Evolutionary conservation across 2,329 filamentous ascomycete species (phyloP).

Genomic region (Cordyceps farinosa): DNA sequence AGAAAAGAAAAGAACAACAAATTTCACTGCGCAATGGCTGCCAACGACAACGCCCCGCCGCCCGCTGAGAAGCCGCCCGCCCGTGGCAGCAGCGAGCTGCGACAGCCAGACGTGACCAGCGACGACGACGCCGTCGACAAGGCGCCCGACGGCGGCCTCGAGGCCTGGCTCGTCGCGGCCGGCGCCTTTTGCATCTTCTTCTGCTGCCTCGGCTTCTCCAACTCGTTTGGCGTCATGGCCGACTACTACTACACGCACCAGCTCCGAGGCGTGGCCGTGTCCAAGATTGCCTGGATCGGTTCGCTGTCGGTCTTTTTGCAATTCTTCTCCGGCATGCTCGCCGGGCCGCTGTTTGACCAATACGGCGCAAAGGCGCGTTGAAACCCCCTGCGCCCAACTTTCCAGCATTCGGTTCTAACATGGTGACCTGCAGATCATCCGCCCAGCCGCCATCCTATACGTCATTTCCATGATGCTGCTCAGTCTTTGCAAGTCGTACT

Average conservation of each 20-base stretch:
- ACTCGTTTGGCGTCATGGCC: constrained; percentile 44
- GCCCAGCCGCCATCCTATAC: constrained; percentile 31
- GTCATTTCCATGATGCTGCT: constrained; percentile 42
- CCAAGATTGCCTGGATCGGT: constrained; percentile 42
- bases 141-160: constrained; percentile 32
- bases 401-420: too few species aligned
- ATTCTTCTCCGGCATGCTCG: constrained; percentile 33
- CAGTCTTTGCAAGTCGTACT: constrained; percentile 44
- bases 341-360: constrained; percentile 41
- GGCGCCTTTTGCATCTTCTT: constrained; percentile 37
- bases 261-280: constrained; percentile 29
- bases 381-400: neutral
- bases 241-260: constrained; percentile 40
- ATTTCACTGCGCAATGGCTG: neutral
- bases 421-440: constrained; percentile 27
- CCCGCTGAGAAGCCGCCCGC: neutral
- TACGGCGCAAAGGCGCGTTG: constrained; percentile 30
- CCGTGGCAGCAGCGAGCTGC: neutral
- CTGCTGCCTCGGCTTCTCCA: constrained; percentile 38
- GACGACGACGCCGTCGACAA: neutral
- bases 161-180: constrained; percentile 40
- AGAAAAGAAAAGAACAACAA: neutral
- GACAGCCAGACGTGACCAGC: neutral
- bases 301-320: constrained; percentile 35
- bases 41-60: neutral